Evolutionary conservation across 768 basidiomycete genomes (phyloP).

Genomic region (Suillus subluteus): DNA sequence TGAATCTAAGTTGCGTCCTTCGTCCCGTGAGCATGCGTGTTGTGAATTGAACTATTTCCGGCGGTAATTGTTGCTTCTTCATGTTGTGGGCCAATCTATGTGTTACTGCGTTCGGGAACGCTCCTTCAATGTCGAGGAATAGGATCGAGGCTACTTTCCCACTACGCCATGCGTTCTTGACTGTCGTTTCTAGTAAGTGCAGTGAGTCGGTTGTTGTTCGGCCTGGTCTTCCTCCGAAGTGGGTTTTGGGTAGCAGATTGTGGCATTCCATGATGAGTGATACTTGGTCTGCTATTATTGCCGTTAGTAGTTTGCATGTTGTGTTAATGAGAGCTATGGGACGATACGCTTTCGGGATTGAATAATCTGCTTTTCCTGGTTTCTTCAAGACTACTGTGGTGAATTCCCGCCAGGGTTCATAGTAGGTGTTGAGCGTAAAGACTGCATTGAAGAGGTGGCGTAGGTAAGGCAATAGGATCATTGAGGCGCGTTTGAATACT

Average conservation of each 20-base stretch:
- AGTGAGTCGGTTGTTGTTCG: constrained; percentile 37
- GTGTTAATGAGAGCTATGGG: constrained; percentile 43
- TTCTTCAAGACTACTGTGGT: constrained; percentile 24
- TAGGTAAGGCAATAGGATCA: rapidly evolving
- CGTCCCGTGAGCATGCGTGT: constrained; percentile 32
- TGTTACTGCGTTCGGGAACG: constrained; percentile 34
- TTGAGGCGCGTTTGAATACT: constrained; percentile 12
- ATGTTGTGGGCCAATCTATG: constrained; percentile 35
- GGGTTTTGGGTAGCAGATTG: constrained; percentile 32
- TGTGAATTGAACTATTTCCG: constrained; percentile 19
- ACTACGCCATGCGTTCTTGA: constrained; percentile 42
- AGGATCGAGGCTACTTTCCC: constrained; percentile 39
- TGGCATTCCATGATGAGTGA: constrained; percentile 33
- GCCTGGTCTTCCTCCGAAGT: constrained; percentile 23
- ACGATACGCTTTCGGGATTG: constrained; percentile 34
- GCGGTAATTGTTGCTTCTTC: constrained; percentile 25
- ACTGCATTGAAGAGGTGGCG: background rate
- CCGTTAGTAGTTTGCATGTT: constrained; percentile 33
- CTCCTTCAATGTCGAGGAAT: constrained; percentile 33
- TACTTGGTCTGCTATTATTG: constrained; percentile 29
- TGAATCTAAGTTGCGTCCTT: constrained; percentile 17
- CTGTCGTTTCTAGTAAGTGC: constrained; percentile 31
- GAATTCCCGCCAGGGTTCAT: background rate
- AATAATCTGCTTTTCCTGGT: constrained; percentile 40
- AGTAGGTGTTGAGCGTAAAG: background rate